Conservation (phyloP, 495 filamentous ascomycete species). For the Talaromyces ruber region DNA sequence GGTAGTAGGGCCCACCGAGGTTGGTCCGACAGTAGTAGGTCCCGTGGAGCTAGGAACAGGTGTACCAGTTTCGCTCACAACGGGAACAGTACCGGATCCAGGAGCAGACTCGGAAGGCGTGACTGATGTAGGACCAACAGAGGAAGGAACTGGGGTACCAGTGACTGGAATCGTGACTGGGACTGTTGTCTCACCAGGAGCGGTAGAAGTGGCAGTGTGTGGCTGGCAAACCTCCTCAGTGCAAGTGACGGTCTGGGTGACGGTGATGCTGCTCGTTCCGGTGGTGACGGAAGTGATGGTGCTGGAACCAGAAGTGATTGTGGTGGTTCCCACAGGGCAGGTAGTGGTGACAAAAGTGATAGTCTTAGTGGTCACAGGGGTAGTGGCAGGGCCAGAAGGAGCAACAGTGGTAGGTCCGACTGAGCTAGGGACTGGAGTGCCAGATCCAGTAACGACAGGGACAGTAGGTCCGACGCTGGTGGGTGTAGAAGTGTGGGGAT, state of each 20-base stretch:
- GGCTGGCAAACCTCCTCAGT: conserved; percentile 3
- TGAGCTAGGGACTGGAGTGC: neutral
- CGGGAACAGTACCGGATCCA: neutral
- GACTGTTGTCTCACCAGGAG: neutral
- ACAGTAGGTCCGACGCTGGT: neutral
- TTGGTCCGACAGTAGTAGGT: neutral
- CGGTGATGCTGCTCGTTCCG: conserved; percentile 2
- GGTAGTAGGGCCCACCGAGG: neutral
- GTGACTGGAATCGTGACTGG: neutral
- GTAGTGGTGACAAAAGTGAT: conserved; percentile 8
- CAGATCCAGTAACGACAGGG: neutral
- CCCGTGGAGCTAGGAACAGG: neutral
- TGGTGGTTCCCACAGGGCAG: conserved; percentile 2
- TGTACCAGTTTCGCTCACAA: neutral
- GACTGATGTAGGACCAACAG: neutral
- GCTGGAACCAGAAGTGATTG: neutral
- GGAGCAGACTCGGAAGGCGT: neutral
- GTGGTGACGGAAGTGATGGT: neutral
- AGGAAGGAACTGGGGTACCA: neutral
- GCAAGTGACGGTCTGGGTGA: conserved; percentile 3
- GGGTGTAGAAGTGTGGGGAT: neutral
- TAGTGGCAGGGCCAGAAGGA: neutral
- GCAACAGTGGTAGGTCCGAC: neutral
- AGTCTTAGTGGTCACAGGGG: conserved; percentile 1
- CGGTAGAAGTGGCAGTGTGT: conserved; percentile 2